A percentile compares a stretch with the other conserved stretches of the same genome.
Conservation (phyloP, 495 filamentous ascomycete genomes). For the Hypoxylon trugodes region DNA sequence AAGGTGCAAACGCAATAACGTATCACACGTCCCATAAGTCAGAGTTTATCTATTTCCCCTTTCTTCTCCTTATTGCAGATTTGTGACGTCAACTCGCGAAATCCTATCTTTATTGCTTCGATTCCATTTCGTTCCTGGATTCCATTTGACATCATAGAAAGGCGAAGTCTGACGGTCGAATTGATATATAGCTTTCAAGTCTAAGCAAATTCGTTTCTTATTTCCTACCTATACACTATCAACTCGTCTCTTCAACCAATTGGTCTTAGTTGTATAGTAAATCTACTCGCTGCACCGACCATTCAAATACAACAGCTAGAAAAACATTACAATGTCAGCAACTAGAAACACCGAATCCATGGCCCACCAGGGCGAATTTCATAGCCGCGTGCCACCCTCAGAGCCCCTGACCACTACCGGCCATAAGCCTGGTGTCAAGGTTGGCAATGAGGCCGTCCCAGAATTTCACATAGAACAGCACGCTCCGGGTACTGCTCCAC, state of each 20-base stretch:
- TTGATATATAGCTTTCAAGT: no score
- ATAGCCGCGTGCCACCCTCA: conserved; percentile 57
- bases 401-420: conserved; percentile 63
- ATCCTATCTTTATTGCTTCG: no score
- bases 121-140: neutral
- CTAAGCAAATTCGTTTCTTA: neutral
- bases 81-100: conserved; percentile 14
- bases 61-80: conserved; percentile 1
- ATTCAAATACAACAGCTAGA: neutral
- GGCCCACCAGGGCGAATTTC: conserved; percentile 66
- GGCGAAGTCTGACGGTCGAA: neutral
- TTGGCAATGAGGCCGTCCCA: conserved; percentile 66
- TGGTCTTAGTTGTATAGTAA: no score
- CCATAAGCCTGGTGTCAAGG: conserved; percentile 70
- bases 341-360: conserved; percentile 62
- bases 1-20: neutral
- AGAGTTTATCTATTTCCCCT: neutral
- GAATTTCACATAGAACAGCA: conserved; percentile 71
- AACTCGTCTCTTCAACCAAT: no score
- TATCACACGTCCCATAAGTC: neutral
- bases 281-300: no score
- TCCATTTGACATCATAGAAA: conserved; percentile 25
- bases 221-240: neutral
- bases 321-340: conserved; percentile 59
- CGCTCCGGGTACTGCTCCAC: conserved; percentile 71